These are phyloP conservation scores for Phaeotremella skinneri DNA, from an alignment of 768 basidiomycete species.

Conservation along the genomic window DNA sequence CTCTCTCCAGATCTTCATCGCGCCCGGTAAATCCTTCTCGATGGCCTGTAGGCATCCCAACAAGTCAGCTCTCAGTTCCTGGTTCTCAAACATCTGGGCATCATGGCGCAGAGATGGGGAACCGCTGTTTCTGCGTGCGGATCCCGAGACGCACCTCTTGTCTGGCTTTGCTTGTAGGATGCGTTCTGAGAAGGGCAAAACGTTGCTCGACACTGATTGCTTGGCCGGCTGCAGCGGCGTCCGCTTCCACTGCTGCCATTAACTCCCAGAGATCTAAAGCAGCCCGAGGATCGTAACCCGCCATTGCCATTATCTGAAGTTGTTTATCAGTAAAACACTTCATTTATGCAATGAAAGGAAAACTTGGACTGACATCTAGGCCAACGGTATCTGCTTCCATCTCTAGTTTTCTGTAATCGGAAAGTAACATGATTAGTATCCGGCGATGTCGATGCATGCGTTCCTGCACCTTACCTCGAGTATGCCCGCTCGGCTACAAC, in stretches of 20 bases:
- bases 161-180: slow-evolving; percentile 54
- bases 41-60: slow-evolving; percentile 14
- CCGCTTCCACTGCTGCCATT: slow-evolving; percentile 54
- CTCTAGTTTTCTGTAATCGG: slow-evolving; percentile 51
- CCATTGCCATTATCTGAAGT: slow-evolving; percentile 54
- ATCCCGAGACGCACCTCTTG: slow-evolving; percentile 42
- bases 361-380: slow-evolving; percentile 47
- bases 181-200: slow-evolving; percentile 53
- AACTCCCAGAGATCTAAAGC: slow-evolving; percentile 55
- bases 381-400: slow-evolving; percentile 56
- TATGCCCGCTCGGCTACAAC: slow-evolving; percentile 54
- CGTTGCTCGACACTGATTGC: slow-evolving; percentile 46
- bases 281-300: slow-evolving; percentile 55
- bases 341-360: neutral
- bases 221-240: slow-evolving; percentile 46
- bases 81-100: no score
- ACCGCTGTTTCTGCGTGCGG: no score
- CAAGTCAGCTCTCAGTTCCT: neutral
- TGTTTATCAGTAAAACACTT: neutral
- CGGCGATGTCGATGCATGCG: neutral
- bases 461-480: slow-evolving; percentile 28
- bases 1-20: slow-evolving; percentile 37
- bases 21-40: slow-evolving; percentile 34
- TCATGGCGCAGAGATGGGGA: no score
- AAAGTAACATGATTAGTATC: neutral